phyloP scores from a whole-genome alignment of 2,329 filamentous ascomycete species.

The Hymenoscyphus fraxineus region DNA sequence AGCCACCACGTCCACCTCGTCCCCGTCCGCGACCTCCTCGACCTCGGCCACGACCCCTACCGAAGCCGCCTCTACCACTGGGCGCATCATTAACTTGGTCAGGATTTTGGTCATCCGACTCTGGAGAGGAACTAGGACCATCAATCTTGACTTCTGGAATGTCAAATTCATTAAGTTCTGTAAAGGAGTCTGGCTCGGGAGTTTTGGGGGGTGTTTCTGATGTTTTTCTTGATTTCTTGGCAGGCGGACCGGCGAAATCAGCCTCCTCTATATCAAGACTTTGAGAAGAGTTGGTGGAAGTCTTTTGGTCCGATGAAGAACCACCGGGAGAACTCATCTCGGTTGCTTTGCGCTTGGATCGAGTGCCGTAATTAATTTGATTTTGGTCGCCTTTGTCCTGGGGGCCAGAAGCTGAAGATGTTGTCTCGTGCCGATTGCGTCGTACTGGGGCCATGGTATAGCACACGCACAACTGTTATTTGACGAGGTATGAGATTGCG shows the following conservation, averaged over 20 bases:
- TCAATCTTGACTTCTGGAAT: constrained; percentile 15
- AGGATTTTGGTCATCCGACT: constrained; percentile 12
- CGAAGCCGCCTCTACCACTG: constrained; percentile 16
- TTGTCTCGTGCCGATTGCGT: constrained; percentile 26
- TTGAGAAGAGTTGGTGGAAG: constrained; percentile 19
- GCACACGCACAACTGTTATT: background rate
- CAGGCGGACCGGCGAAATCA: constrained; percentile 18
- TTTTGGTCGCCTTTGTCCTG: constrained; percentile 16
- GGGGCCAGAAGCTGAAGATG: constrained; percentile 14
- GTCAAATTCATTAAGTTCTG: constrained; percentile 4
- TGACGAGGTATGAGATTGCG: background rate
- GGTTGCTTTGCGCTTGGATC: constrained; percentile 26
- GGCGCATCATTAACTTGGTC: constrained; percentile 7
- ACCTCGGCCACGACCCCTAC: constrained; percentile 27
- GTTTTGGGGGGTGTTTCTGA: constrained; percentile 14
- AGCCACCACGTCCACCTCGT: constrained; percentile 21
- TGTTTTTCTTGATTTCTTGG: constrained; percentile 20
- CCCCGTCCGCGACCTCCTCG: constrained; percentile 24
- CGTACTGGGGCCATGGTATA: constrained; percentile 22
- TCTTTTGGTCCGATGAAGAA: constrained; percentile 15
- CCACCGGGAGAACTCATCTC: constrained; percentile 19
- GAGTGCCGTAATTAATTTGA: constrained; percentile 20
- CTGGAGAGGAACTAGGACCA: constrained; percentile 14
- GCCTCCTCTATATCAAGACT: constrained; percentile 16
- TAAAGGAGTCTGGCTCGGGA: constrained; percentile 10